phyloP scores from a whole-genome alignment of 1,284 basidiomycete species.

The Trametes pubescens region DNA sequence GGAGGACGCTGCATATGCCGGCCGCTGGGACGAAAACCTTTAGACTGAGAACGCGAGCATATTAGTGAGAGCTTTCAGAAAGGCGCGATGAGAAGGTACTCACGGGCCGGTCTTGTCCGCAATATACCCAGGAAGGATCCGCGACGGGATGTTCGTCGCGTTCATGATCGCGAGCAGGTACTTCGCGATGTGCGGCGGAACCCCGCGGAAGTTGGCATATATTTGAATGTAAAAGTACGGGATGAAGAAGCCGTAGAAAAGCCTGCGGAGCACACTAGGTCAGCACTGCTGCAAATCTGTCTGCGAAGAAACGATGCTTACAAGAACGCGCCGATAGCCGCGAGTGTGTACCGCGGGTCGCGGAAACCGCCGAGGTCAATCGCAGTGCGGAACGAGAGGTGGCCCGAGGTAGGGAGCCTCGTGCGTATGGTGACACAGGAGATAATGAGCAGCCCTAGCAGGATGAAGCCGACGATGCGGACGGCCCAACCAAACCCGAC shows the following conservation, averaged over 20 bases:
- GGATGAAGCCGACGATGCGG: conserved; percentile 43
- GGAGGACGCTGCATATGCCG: conserved; percentile 23
- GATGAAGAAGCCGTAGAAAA: conserved; percentile 49
- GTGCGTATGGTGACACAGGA: conserved; percentile 38
- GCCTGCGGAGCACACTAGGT: conserved; percentile 5
- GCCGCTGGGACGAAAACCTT: conserved; percentile 27
- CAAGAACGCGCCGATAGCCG: conserved; percentile 43
- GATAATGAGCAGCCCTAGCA: conserved; percentile 41
- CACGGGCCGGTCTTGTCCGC: conserved; percentile 30
- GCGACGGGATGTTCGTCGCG: conserved; percentile 30
- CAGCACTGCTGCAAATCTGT: background rate
- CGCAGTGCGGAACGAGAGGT: conserved; percentile 29
- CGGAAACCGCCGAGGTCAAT: conserved; percentile 45
- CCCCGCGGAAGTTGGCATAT: conserved; percentile 31
- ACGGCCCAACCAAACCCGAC: conserved; percentile 71
- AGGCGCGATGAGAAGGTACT: background rate
- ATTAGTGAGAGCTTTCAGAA: background rate
- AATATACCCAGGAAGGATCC: conserved; percentile 27
- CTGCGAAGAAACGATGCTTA: conserved; percentile 22
- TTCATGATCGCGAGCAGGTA: conserved; percentile 32
- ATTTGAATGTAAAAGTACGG: conserved; percentile 45
- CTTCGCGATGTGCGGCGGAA: conserved; percentile 22
- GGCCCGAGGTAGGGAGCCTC: conserved; percentile 23
- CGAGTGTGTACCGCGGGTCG: conserved; percentile 42
- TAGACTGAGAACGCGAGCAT: conserved; percentile 5